A percentile compares a stretch with the other conserved stretches of the same genome.
Evolutionary conservation across 495 filamentous ascomycete species (phyloP).

Genomic region (Delitschia confertaspora): DNA sequence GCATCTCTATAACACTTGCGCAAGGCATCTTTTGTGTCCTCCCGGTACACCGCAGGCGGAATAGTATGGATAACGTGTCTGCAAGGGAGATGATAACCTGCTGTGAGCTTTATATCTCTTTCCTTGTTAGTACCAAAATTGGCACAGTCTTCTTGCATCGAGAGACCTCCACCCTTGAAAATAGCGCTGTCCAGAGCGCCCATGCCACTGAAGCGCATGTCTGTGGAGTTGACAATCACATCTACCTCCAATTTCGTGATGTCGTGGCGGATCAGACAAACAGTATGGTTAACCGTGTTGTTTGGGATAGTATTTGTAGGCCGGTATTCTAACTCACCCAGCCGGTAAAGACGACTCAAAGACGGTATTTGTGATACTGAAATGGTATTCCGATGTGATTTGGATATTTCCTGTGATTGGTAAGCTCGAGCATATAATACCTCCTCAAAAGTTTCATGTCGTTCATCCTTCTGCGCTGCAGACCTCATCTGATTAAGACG

Average conservation of each 20-base stretch:
- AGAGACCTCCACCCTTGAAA: constrained; percentile 14
- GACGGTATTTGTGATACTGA: constrained; percentile 16
- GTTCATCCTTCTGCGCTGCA: constrained; percentile 1
- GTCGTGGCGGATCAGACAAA: constrained; percentile 15
- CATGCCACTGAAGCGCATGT: constrained; percentile 11
- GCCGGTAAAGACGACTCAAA: constrained; percentile 13
- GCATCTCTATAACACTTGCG: constrained; percentile 18
- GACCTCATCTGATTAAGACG: constrained; percentile 17
- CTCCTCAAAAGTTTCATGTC: constrained; percentile 10
- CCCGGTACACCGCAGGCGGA: constrained; percentile 14
- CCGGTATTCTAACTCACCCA: constrained; percentile 12
- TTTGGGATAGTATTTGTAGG: constrained; percentile 9
- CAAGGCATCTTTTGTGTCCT: constrained; percentile 6
- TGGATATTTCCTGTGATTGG: neutral
- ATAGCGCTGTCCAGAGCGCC: constrained; percentile 18
- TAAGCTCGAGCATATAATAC: constrained; percentile 14
- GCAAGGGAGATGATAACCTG: constrained; percentile 15
- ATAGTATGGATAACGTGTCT: constrained; percentile 18
- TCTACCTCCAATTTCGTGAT: constrained; percentile 23
- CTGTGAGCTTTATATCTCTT: constrained; percentile 14
- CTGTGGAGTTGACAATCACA: constrained; percentile 23
- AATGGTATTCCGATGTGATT: constrained; percentile 3
- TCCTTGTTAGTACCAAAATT: constrained; percentile 21
- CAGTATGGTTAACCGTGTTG: constrained; percentile 5
- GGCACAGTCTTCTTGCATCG: constrained; percentile 10